A percentile compares a stretch with the other conserved stretches of the same genome.
Evolutionary conservation across 257 asterid genomes (phyloP).

Genomic region (Eustoma russellianum): DNA sequence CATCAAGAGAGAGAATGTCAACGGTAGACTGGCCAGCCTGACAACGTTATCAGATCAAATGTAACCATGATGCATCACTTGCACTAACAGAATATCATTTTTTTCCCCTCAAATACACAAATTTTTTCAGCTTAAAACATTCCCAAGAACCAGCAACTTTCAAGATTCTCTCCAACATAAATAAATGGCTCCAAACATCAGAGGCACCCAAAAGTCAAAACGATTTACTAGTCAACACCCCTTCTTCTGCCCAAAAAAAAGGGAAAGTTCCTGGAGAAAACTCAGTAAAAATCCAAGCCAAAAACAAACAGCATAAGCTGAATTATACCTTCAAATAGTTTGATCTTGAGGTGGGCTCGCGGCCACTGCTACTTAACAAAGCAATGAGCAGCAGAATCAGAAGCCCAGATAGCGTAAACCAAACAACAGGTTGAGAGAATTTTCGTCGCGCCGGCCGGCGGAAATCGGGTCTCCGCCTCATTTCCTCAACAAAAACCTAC

Average conservation of each 20-base stretch:
- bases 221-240: too few species aligned
- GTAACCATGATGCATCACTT: too few species aligned
- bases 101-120: not conserved
- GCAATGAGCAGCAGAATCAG: slow-evolving; percentile 51
- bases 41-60: too few species aligned
- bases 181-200: too few species aligned
- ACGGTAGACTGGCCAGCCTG: too few species aligned
- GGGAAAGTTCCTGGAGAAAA: too few species aligned
- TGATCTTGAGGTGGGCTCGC: slow-evolving; percentile 55
- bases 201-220: too few species aligned
- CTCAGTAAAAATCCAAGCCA: too few species aligned
- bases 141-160: too few species aligned
- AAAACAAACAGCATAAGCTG: not conserved
- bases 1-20: too few species aligned
- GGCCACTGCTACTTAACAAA: slow-evolving; percentile 49
- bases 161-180: too few species aligned
- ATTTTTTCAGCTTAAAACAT: not conserved
- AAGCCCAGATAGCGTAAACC: slow-evolving; percentile 56
- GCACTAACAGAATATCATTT: not conserved
- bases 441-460: slow-evolving; percentile 80
- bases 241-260: too few species aligned
- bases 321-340: slow-evolving; percentile 40
- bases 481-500: not conserved
- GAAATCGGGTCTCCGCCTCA: slow-evolving; percentile 76
- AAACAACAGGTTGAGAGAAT: slow-evolving; percentile 39